Evolutionary conservation across 2,329 filamentous ascomycete species (phyloP).

Genomic region (Aspergillus hiratsukae): DNA sequence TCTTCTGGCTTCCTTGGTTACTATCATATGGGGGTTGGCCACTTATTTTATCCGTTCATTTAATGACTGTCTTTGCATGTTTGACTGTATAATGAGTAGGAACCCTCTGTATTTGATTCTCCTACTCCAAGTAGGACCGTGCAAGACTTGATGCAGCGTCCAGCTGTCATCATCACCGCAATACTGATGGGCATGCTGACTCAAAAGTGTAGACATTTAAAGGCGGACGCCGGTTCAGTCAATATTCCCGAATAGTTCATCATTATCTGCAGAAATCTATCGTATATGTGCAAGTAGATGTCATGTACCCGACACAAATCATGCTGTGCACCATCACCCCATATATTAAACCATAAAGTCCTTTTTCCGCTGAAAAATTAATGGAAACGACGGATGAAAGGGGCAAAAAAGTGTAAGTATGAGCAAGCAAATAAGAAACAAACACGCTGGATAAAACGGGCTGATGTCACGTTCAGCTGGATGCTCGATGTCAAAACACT

Average conservation of each 20-base stretch:
- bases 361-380: not conserved
- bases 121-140: not conserved
- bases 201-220: not conserved
- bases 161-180: not conserved
- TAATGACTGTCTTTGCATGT: not conserved
- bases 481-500: not conserved
- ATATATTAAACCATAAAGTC: not conserved
- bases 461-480: not conserved
- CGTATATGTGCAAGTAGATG: not conserved
- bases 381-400: not conserved
- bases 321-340: not conserved
- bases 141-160: not conserved
- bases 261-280: not conserved
- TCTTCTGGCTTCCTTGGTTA: not conserved
- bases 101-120: not conserved
- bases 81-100: not conserved
- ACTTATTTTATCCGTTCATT: not conserved
- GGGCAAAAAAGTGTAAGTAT: not conserved
- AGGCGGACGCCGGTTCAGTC: not conserved
- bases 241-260: not conserved
- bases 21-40: not conserved
- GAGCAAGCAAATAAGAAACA: not conserved
- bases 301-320: not conserved
- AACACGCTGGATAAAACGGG: not conserved
- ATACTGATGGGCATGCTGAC: not conserved